Evolutionary conservation across 257 asterid species (phyloP), one percentile per base, ranked within the genome.

Genomic region (Solanum stenotomum): DNA sequence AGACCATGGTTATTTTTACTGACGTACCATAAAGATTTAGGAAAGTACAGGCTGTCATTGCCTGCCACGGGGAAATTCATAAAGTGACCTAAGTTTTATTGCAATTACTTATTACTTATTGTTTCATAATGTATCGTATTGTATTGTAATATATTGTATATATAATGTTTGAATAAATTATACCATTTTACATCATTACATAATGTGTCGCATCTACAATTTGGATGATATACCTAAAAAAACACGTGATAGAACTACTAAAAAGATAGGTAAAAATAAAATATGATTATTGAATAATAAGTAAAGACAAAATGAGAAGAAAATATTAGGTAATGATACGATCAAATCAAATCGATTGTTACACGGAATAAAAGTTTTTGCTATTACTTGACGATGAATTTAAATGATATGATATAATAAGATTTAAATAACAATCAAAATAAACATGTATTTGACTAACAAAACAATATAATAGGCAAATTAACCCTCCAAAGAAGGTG

Each of bases 281-380:
- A 61, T 61, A 61, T 10, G 12, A 22, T 61, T 4, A 8, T 9
- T 61, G 14, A 23, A 61, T n/a, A 65, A n/a, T 5, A 63, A 10
- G 3, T 63, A n/a, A 63, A n/a, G 7, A 65, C 8, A 65, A n/a
- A 65, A 65, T 65, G 14, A 65, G 71, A 2, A 65, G 15, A 65
- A 10, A n/a, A 2, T n/a, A 23, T 65, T n/a, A 65, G 3, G 0
- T 10, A 65, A n/a, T 65, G 33, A 65, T 0, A 2, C 4, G 1
- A 65, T 63, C 15, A 63, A 0, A 63, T 4, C 31, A 63, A 23
- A 5, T n/a, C 8, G 1, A n/a, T 63, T 5, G 31, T n/a, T 63
- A 63, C 0, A 23, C 3, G 3, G 1, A 4, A 63, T 63, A 8
- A 65, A 65, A 10, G 3, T 10, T 63, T 65, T n/a, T n/a, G 2